A percentile compares a stretch with the other conserved stretches of the same genome.
Evolutionary conservation across 2,329 filamentous ascomycete genomes (phyloP).

Genomic region (Bretziella fagacearum): DNA sequence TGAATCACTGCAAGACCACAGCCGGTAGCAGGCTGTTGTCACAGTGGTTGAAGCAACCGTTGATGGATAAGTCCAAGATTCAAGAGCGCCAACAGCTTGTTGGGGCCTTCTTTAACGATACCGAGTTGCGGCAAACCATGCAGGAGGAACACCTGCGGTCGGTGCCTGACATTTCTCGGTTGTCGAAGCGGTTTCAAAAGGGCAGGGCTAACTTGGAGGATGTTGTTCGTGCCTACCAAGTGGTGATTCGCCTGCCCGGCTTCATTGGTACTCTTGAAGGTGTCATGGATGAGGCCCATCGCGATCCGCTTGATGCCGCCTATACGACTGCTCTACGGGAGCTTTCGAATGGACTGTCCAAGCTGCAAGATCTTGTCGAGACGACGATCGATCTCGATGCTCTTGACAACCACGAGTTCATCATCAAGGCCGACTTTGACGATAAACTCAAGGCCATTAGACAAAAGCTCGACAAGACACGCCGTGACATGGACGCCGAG

Average conservation of each 20-base stretch:
- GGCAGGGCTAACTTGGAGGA: slow-evolving; percentile 85
- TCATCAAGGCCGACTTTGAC: slow-evolving; percentile 97
- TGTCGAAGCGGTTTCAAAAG: slow-evolving; percentile 88
- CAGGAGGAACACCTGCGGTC: slow-evolving; percentile 89
- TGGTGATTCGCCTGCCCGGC: slow-evolving; percentile 76
- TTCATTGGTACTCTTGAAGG: slow-evolving; percentile 79
- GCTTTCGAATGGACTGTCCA: slow-evolving; percentile 61
- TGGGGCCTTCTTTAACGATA: slow-evolving; percentile 85
- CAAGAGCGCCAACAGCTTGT: slow-evolving; percentile 85
- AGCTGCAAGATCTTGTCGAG: slow-evolving; percentile 94
- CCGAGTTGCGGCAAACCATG: slow-evolving; percentile 83
- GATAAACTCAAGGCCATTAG: slow-evolving; percentile 74
- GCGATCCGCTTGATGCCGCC: slow-evolving; percentile 65
- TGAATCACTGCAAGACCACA: slow-evolving; percentile 96
- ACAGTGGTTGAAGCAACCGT: slow-evolving; percentile 93
- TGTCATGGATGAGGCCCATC: slow-evolving; percentile 90
- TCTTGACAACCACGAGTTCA: slow-evolving; percentile 91
- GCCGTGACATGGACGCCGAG: slow-evolving; percentile 67
- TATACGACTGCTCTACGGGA: slow-evolving; percentile 74
- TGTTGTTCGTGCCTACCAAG: slow-evolving; percentile 88
- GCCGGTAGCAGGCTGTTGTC: slow-evolving; percentile 76
- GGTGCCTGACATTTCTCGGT: slow-evolving; percentile 82
- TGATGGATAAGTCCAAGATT: slow-evolving; percentile 83
- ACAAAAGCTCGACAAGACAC: slow-evolving; percentile 74
- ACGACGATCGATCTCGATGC: slow-evolving; percentile 93